A percentile compares a stretch with the other conserved stretches of the same genome.
Evolutionary conservation across 2,329 filamentous ascomycete genomes (phyloP).

Genomic region (Penicillium fuscoglaucum): DNA sequence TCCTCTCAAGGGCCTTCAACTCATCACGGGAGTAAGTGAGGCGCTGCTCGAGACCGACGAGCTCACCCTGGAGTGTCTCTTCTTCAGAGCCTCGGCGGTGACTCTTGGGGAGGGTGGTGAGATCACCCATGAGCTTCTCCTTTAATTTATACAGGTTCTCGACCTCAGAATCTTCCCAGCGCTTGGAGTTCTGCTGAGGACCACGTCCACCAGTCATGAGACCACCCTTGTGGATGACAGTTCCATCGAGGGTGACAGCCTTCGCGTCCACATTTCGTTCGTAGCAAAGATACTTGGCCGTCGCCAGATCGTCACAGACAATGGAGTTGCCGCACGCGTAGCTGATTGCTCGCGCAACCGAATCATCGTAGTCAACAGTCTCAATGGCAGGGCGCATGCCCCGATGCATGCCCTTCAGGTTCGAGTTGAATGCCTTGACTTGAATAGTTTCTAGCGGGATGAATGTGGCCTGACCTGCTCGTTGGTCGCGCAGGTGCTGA

Average conservation of each 20-base stretch:
- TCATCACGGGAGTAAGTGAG: constrained; percentile 72
- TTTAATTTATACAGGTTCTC: constrained; percentile 77
- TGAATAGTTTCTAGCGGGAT: constrained; percentile 97
- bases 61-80: constrained; percentile 75
- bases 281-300: constrained; percentile 89
- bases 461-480: constrained; percentile 84
- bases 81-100: constrained; percentile 76
- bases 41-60: constrained; percentile 76
- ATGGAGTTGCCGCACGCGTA: constrained; percentile 95
- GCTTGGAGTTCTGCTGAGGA: constrained; percentile 71
- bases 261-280: constrained; percentile 83
- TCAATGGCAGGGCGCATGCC: constrained; percentile 88
- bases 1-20: constrained; percentile 74
- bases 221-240: constrained; percentile 93
- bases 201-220: constrained; percentile 94
- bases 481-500: constrained; percentile 87
- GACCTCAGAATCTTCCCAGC: constrained; percentile 87
- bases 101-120: constrained; percentile 75
- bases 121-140: constrained; percentile 73
- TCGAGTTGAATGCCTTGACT: constrained; percentile 84
- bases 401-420: constrained; percentile 82
- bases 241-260: constrained; percentile 92
- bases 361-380: constrained; percentile 88
- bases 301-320: constrained; percentile 82
- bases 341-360: constrained; percentile 85